These are phyloP conservation scores for Caloboletus inedulis DNA, from an alignment of 1,284 basidiomycete species.

Conservation along the genomic window DNA sequence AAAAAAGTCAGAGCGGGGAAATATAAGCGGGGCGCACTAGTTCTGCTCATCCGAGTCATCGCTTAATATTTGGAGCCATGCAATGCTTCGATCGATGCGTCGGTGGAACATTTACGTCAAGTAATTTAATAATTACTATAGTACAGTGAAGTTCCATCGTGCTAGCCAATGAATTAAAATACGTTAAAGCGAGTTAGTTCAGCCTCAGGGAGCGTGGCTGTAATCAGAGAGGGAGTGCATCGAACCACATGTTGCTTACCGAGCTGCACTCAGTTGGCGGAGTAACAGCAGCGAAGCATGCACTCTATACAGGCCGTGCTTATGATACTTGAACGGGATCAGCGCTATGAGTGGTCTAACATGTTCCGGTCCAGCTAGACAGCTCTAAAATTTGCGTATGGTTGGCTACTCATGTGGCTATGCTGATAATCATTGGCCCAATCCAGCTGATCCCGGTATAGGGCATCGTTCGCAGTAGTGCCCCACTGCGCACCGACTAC, in stretches of 20 bases:
- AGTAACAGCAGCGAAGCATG: neutral
- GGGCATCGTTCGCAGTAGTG: neutral
- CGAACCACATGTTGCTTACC: neutral
- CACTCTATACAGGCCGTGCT: neutral
- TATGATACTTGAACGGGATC: neutral
- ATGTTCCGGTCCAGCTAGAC: too few relatives aligned
- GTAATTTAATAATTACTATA: neutral
- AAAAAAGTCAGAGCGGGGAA: neutral
- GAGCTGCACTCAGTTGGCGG: neutral
- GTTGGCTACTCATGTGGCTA: constrained; percentile 19
- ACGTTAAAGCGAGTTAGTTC: neutral
- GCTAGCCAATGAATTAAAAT: neutral
- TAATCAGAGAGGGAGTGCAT: neutral
- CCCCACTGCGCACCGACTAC: constrained; percentile 6
- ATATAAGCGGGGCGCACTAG: neutral
- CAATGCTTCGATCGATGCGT: neutral
- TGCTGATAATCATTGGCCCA: constrained; percentile 16
- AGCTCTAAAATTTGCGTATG: too few relatives aligned
- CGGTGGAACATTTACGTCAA: constrained; percentile 1
- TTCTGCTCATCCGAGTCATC: neutral
- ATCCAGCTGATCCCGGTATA: constrained; percentile 17
- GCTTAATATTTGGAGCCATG: neutral
- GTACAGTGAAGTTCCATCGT: too few relatives aligned
- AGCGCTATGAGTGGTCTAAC: too few relatives aligned
- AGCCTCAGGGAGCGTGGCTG: neutral